Conservation (phyloP, 2,329 filamentous ascomycete species). For the Esteya vermicola region DNA sequence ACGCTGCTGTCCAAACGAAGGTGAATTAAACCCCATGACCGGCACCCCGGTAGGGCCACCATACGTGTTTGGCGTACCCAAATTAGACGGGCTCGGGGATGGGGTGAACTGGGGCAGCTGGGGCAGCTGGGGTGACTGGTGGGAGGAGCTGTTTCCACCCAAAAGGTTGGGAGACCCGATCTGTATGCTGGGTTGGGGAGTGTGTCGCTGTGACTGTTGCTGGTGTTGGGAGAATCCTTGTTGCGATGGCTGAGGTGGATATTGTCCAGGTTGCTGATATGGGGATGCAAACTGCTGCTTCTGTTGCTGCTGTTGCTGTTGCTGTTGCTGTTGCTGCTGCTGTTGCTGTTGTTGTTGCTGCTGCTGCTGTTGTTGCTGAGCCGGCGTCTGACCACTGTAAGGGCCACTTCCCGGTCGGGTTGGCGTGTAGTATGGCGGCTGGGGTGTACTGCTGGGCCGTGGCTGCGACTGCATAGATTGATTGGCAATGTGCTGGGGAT, state of each 20-base stretch:
- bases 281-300: slow-evolving; percentile 5
- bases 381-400: too few relatives aligned
- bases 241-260: slow-evolving; percentile 4
- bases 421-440: not conserved
- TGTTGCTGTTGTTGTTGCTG: slow-evolving; percentile 7
- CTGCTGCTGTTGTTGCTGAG: not conserved
- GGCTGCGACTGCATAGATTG: slow-evolving; percentile 2
- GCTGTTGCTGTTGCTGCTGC: slow-evolving; percentile 4
- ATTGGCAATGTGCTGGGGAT: slow-evolving; percentile 1
- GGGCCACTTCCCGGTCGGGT: not conserved
- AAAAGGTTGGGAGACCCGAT: slow-evolving; percentile 8
- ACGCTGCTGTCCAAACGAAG: slow-evolving; percentile 7
- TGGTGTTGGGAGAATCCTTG: slow-evolving; percentile 13
- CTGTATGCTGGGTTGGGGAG: slow-evolving; percentile 10
- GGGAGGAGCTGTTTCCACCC: slow-evolving; percentile 1
- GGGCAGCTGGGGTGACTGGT: slow-evolving; percentile 11
- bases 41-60: not conserved
- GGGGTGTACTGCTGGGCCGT: not conserved
- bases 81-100: not conserved
- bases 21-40: slow-evolving; percentile 7
- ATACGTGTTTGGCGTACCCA: slow-evolving; percentile 3
- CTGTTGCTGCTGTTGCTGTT: slow-evolving; percentile 7
- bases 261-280: slow-evolving; percentile 3
- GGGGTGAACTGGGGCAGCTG: slow-evolving; percentile 7
- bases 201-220: slow-evolving; percentile 12